Evolutionary conservation across 306 rosid genomes (phyloP), one percentile per base, ranked within the genome.

Genomic region (Sindora glabra): DNA sequence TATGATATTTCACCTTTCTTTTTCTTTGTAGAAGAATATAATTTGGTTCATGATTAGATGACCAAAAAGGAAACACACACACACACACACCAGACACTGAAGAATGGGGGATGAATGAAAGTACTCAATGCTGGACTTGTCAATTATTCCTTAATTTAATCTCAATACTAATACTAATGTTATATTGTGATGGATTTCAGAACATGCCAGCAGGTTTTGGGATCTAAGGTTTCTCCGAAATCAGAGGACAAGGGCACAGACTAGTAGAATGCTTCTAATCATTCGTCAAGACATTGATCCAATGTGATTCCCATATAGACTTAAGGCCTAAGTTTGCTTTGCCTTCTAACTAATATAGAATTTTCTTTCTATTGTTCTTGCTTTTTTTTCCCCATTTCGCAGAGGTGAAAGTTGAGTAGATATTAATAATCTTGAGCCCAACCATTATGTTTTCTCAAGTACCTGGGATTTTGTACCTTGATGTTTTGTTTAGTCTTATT

Each of bases 121-220:
- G n/a, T 47, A 32, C 19, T 59, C 17, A 40, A 34, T 34, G 55
- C 13, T 48, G 33, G 19, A 22, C 44, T 36, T 42, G 16, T 60
- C 3, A 19, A 26, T 36, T 19, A 46, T 47, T 26, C 62, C 32
- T 33, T 34, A 52, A 22, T 67, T 74, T 72, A 30, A 25, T 59
- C 21, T 39, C 24, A 22, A 11, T 52, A 44, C 57, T 36, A 33
- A 67, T 37, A 12, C 36, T 29, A 34, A 14, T 33, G 25, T 53
- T 65, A 5, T 29, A 10, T 69, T 46, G 54, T 48, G 39, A 22
- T 65, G 39, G 14, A 12, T 86, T 80, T 62, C 92, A 90, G 95
- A 82, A 50, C 40, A 41, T 80, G 75, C 73, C 74, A 68, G 59
- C 70, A 49, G 53, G 68, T 82, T 73, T 60, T 80, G 78, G 56